Percentiles rank a stretch among this genome's conserved stretches.
Evolutionary conservation across 192 early-diverging fungal species (phyloP).

Genomic region (Chytriomyces confervae): DNA sequence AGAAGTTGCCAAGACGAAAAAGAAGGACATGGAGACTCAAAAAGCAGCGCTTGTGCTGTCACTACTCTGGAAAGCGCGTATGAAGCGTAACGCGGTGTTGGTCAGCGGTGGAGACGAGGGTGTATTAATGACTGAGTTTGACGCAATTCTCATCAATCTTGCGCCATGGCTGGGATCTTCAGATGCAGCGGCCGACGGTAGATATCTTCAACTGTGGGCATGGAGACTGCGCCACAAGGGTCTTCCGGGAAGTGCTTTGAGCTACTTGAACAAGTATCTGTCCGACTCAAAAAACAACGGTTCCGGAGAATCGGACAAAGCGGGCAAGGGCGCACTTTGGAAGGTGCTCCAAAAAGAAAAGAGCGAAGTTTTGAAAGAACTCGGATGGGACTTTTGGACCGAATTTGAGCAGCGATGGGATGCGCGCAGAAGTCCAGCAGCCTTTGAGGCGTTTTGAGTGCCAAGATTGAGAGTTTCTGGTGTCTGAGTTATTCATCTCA

Average conservation of each 20-base stretch:
- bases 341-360: constrained; percentile 62
- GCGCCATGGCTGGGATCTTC: constrained; percentile 62
- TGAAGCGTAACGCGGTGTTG: background rate
- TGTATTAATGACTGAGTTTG: constrained; percentile 40
- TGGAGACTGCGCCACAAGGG: constrained; percentile 60
- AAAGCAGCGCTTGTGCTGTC: constrained; percentile 72
- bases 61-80: constrained; percentile 57
- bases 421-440: too few species aligned
- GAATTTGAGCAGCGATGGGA: constrained; percentile 63
- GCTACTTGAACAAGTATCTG: constrained; percentile 74
- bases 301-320: constrained; percentile 42
- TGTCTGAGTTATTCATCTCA: too few species aligned
- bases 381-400: constrained; percentile 76
- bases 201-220: constrained; percentile 64
- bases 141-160: constrained; percentile 63
- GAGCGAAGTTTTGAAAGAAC: constrained; percentile 62
- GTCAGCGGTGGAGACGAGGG: background rate
- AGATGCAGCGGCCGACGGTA: constrained; percentile 57
- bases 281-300: constrained; percentile 51
- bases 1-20: constrained; percentile 58
- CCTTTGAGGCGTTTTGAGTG: too few species aligned
- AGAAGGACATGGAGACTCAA: constrained; percentile 77
- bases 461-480: too few species aligned
- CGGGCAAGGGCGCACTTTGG: constrained; percentile 42
- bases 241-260: constrained; percentile 71